These are phyloP conservation scores for Camelina hispida DNA, from an alignment of 345 rosid species.

Conservation along the genomic window DNA sequence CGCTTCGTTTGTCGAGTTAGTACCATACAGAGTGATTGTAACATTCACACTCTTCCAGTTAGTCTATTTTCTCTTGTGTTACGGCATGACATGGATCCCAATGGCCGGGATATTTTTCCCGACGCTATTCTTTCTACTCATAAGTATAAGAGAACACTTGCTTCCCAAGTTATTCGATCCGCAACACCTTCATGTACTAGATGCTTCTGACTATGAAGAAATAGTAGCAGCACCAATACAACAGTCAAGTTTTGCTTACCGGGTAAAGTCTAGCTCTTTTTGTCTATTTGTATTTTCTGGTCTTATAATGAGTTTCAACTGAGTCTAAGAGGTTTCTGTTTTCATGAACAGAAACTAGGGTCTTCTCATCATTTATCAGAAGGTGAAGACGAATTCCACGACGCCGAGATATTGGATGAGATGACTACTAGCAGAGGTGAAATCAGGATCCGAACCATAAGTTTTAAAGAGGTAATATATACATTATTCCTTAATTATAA, in stretches of 20 bases:
- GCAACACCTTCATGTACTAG: constrained; percentile 54
- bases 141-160: constrained; percentile 66
- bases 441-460: constrained; percentile 59
- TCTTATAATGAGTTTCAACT: neutral
- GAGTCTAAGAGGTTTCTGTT: neutral
- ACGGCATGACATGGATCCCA: constrained; percentile 84
- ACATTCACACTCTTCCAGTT: constrained; percentile 69
- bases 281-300: neutral
- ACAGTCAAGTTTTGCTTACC: constrained; percentile 39
- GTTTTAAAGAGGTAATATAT: constrained; percentile 55
- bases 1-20: constrained; percentile 66
- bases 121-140: constrained; percentile 72
- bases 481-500: neutral
- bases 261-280: constrained; percentile 1
- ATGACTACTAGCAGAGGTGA: constrained; percentile 87
- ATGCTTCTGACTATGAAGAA: constrained; percentile 73
- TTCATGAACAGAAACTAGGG: constrained; percentile 36
- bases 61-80: constrained; percentile 66
- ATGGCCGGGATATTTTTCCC: constrained; percentile 88
- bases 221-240: constrained; percentile 45
- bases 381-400: constrained; percentile 46
- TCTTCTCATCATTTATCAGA: constrained; percentile 48
- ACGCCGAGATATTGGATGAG: constrained; percentile 76
- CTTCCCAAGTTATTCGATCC: constrained; percentile 67
- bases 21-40: constrained; percentile 61